phyloP scores from a whole-genome alignment of 441 rosid species.

The Euphorbia schlechtendalii region DNA sequence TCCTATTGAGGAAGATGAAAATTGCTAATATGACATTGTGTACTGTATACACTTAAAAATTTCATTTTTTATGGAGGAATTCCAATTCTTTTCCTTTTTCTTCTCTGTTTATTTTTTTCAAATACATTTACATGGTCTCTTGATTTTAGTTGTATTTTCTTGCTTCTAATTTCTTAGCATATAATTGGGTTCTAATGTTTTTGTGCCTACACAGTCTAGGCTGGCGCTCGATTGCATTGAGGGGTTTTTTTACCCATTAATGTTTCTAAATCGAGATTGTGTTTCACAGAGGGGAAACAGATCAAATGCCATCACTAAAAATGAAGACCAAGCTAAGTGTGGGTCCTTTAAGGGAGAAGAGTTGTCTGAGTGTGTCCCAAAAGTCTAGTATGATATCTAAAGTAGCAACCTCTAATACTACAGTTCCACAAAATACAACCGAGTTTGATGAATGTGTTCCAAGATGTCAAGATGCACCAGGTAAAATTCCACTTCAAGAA shows the following conservation, averaged over 20 bases:
- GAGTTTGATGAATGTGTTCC: slow-evolving; percentile 28
- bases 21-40: background rate
- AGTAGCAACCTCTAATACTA: slow-evolving; percentile 29
- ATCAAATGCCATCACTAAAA: slow-evolving; percentile 67
- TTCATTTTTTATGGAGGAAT: background rate
- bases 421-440: slow-evolving; percentile 28
- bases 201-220: slow-evolving; percentile 25
- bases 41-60: background rate
- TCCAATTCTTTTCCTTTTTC: background rate
- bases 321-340: slow-evolving; percentile 51
- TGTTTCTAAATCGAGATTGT: slow-evolving; percentile 37
- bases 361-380: slow-evolving; percentile 45
- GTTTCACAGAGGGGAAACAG: slow-evolving; percentile 23
- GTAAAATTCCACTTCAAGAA: slow-evolving; percentile 23
- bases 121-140: background rate
- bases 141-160: background rate
- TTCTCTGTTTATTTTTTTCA: background rate
- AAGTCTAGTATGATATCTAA: slow-evolving; percentile 53
- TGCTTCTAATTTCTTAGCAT: background rate
- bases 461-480: slow-evolving; percentile 31
- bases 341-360: slow-evolving; percentile 39
- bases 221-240: slow-evolving; percentile 29
- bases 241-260: slow-evolving; percentile 31
- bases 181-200: slow-evolving; percentile 18
- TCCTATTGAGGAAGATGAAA: background rate